Base-by-base conservation (phyloP, 1,284 basidiomycete genomes). In the Agroathelia rolfsii region DNA sequence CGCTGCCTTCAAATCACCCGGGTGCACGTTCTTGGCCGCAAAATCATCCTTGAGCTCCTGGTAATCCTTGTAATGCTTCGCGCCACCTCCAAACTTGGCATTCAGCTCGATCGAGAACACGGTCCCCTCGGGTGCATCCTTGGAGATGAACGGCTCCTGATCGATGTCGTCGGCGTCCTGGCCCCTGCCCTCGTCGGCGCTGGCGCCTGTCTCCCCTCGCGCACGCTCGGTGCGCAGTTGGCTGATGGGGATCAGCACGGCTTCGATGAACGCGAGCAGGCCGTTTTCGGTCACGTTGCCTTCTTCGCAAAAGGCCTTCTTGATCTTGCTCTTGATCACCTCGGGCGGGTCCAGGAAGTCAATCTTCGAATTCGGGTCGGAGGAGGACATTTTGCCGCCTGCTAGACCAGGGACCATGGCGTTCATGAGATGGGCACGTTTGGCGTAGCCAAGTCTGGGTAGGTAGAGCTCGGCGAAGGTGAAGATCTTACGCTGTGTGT, bases 341-440 rank as follows among this genome's bases (percentile, higher is more conserved):
- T 86, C 81, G 1, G 93, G 79, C 10, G 77, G 56, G 59, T 98
- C 94, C 43, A 98, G 77, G 60, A 98, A 93, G 62, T 98, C 94
- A 55, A 98, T 96, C 61, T 98, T 99, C 43, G 83, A 89, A 55
- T 93, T 86, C 17, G 88, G 84, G 50, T 97, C 94, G 1, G 94
- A 97, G 0, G 90, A 81, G n/a, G 89, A 94, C 95, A 99, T 98
- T 58, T 99, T 99, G 15, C 88, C 88, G 18, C 94, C 94, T 27
- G 74, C 73, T 28, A 98, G 72, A 24, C 95, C 94, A 13, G 95
- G 94, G 0, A 98, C 92, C 94, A 99, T 98, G 10, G 75, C 67
- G 62, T 96, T 98, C 94, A 98, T 99, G 22, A 99, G 68, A 58
- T 99, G 94, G 0, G 93, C 87, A 28, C 95, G 87, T 61, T 97